Evolutionary conservation across 2,329 filamentous ascomycete species (phyloP).

Genomic region (Rutstroemia sp.): DNA sequence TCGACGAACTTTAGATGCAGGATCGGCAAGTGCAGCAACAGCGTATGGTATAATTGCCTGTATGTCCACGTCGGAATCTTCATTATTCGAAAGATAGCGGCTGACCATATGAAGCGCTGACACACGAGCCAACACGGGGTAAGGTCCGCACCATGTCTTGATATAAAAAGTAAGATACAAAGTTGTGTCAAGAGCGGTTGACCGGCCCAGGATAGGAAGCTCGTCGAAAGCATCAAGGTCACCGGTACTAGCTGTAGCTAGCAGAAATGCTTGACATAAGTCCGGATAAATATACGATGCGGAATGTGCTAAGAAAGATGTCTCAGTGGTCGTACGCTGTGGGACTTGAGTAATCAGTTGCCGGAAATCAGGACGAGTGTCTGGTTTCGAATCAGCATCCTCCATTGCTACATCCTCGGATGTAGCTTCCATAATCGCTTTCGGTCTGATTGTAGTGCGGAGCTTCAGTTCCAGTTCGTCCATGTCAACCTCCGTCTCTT

Average conservation of each 20-base stretch:
- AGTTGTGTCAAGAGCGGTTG: slow-evolving; percentile 49
- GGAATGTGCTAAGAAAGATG: slow-evolving; percentile 46
- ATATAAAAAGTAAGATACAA: slow-evolving; percentile 71
- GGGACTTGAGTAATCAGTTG: slow-evolving; percentile 24
- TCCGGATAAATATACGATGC: slow-evolving; percentile 48
- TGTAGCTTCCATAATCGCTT: slow-evolving; percentile 40
- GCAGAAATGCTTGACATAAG: slow-evolving; percentile 51
- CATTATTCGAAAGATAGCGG: slow-evolving; percentile 44
- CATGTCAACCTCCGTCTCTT: slow-evolving; percentile 63
- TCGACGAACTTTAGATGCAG: slow-evolving; percentile 67
- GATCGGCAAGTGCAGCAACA: slow-evolving; percentile 66
- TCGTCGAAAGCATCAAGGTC: slow-evolving; percentile 36
- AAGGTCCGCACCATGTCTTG: slow-evolving; percentile 65
- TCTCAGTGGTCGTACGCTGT: slow-evolving; percentile 31
- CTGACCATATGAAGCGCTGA: slow-evolving; percentile 62
- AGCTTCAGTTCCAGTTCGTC: slow-evolving; percentile 69
- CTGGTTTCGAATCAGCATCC: slow-evolving; percentile 28
- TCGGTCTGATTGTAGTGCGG: slow-evolving; percentile 58
- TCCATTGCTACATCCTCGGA: slow-evolving; percentile 47
- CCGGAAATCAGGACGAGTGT: slow-evolving; percentile 26
- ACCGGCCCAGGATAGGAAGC: slow-evolving; percentile 45
- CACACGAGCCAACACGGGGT: slow-evolving; percentile 60
- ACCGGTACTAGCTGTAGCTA: slow-evolving; percentile 40
- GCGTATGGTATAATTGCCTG: slow-evolving; percentile 80
- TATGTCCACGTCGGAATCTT: slow-evolving; percentile 51